Base-by-base conservation (phyloP, 306 rosid species). In the Lagenaria siceraria region DNA sequence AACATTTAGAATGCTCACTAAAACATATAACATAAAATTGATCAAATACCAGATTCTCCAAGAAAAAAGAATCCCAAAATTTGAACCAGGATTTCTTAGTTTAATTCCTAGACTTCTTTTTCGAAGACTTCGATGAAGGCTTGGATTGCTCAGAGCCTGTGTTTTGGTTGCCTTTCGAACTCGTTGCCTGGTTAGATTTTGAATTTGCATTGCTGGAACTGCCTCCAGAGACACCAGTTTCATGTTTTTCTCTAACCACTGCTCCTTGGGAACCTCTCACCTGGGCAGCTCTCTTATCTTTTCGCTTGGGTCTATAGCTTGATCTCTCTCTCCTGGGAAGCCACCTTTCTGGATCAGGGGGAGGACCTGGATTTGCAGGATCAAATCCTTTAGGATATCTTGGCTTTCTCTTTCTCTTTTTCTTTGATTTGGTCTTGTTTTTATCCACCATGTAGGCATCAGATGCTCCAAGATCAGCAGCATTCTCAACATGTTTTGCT, bases 341-440 rank as follows among this genome's bases (percentile, higher is more conserved):
- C 99, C 99, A 96, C 80, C 99, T 88, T 80, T 92, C 98, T 17
- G 99, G 99, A 81, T 96, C 99, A 4, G 98, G 99, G 33, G 93
- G 93, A 63, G 99, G 97, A 78, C 99, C 99, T 42, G 98, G 98
- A 79, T 92, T 96, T 17, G 90, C 92, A 8, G 97, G 97, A 81
- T 96, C 96, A 81, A 87, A 96, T 79, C 99, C 97, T 86, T 90
- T 96, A 46, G 98, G 99, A 84, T 96, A 96, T 86, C 80, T 90
- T 59, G 97, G 98, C 90, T 96, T 96, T 88, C 99, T 90, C 91
- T 92, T 92, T 82, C 99, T 87, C 92, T 92, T 96, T 78, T 85
- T 92, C 93, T 92, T 90, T 56, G 92, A 79, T 84, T 95, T 96
- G 33, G 88, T 75, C 84, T 92, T 95, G 43, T 77, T 87, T 90